Evolutionary conservation across 2,329 filamentous ascomycete species (phyloP), one percentile per base, ranked within the genome.

Genomic region (Exophiala sp.): DNA sequence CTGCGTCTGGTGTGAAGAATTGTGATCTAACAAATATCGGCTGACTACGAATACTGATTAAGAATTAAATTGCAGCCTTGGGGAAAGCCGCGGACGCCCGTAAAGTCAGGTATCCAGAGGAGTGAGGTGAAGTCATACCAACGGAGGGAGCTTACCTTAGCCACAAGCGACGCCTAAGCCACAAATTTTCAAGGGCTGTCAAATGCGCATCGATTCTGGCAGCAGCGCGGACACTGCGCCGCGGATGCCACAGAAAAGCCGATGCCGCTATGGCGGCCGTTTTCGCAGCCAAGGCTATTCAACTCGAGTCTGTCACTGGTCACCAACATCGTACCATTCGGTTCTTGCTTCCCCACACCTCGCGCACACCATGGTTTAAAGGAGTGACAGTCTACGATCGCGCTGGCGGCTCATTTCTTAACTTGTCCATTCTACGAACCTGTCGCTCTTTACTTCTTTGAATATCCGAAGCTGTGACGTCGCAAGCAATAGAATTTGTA

Each of bases 271-370:
- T 29, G 24, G 24, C 2, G 24, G 24, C 24, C 24, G 24, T 29
- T 29, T 29, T 29, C 24, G 24, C 24, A 29, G 24, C 24, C 24
- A 29, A 29, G 24, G 24, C 24, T 29, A 29, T 29, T 29, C 24
- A 39, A 5, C 36, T 39, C n/a, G 6, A 14, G n/a, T 39, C 36
- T 39, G 36, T 39, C 36, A 14, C n/a, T 39, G n/a, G 16, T 18
- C 11, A n/a, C 36, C 5, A 39, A 42, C 40, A 49, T 58, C 55
- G 52, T 58, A 41, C 52, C 55, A 58, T 53, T 55, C 52, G 55
- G 55, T 20, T 48, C 16, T 40, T 41, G 21, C 14, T 52, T 16
- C 44, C 50, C 52, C 51, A 53, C 43, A 46, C 51, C 34, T 45
- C 39, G 14, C 14, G 29, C 49, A 41, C 38, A 44, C 35, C 21